These are phyloP conservation scores for Hanseniaspora taiwanica DNA, from an alignment of 805 yeast genomes.

Conservation along the genomic window DNA sequence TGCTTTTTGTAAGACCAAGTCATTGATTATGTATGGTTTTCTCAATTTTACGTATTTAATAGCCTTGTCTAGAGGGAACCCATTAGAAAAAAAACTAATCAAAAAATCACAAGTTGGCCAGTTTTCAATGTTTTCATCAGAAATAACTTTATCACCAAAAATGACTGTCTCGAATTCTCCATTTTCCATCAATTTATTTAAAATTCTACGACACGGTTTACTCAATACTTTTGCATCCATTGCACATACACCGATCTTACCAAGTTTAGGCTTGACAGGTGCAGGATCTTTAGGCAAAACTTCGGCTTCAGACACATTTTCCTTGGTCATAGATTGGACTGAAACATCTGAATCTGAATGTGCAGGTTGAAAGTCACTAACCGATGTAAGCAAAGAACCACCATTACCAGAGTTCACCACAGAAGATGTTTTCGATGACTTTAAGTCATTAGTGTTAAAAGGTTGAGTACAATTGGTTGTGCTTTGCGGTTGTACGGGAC, in stretches of 20 bases:
- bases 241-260: slow-evolving; percentile 96
- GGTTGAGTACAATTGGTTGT: too few species aligned
- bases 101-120: slow-evolving; percentile 99
- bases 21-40: slow-evolving; percentile 82
- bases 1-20: slow-evolving; percentile 78
- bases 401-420: too few species aligned
- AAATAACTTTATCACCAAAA: slow-evolving; percentile 91
- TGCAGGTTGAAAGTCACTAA: too few species aligned
- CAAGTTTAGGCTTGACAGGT: slow-evolving; percentile 44
- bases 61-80: slow-evolving; percentile 94
- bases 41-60: slow-evolving; percentile 78
- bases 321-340: too few species aligned
- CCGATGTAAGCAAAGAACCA: too few species aligned
- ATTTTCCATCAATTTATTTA: slow-evolving; percentile 74
- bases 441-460: too few species aligned
- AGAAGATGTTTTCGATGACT: too few species aligned
- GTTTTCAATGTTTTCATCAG: slow-evolving; percentile 85
- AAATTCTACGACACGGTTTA: slow-evolving; percentile 86
- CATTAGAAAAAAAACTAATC: slow-evolving; percentile 86
- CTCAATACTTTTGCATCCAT: slow-evolving; percentile 95
- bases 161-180: slow-evolving; percentile 96
- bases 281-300: too few species aligned
- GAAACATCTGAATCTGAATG: too few species aligned
- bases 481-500: too few species aligned
- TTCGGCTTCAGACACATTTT: too few species aligned